These are phyloP conservation scores for Neofusicoccum parvum DNA, from an alignment of 2,329 filamentous ascomycete genomes.

Conservation along the genomic window DNA sequence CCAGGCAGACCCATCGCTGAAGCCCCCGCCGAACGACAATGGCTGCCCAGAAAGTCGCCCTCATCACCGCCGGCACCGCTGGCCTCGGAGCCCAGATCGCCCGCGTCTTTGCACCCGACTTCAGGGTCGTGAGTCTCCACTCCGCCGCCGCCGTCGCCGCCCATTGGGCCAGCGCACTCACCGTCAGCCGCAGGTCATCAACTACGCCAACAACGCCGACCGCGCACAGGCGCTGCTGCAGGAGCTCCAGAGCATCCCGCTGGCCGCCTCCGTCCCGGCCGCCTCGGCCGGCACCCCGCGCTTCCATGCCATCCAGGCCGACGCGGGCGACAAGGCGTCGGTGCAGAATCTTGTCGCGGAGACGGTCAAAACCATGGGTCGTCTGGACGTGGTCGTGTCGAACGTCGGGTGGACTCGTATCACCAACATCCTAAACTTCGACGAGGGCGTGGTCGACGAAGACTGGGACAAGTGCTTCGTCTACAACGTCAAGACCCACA, in stretches of 20 bases:
- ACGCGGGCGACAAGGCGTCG: slow-evolving; percentile 46
- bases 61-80: slow-evolving; percentile 53
- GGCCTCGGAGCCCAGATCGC: slow-evolving; percentile 52
- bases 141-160: not conserved
- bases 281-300: slow-evolving; percentile 34
- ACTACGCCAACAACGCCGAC: slow-evolving; percentile 49
- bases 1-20: not conserved
- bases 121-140: slow-evolving; percentile 42
- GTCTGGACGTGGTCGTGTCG: slow-evolving; percentile 50
- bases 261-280: slow-evolving; percentile 26
- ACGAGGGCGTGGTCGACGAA: slow-evolving; percentile 59
- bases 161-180: not conserved
- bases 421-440: slow-evolving; percentile 59
- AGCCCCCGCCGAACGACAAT: slow-evolving; percentile 25
- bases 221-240: slow-evolving; percentile 44
- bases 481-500: slow-evolving; percentile 59
- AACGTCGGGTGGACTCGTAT: slow-evolving; percentile 66
- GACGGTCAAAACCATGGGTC: slow-evolving; percentile 48
- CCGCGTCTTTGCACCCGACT: slow-evolving; percentile 49
- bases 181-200: slow-evolving; percentile 43
- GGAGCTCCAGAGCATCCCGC: slow-evolving; percentile 44
- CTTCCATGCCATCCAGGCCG: slow-evolving; percentile 47
- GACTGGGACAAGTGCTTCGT: slow-evolving; percentile 69
- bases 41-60: slow-evolving; percentile 47
- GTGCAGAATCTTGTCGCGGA: slow-evolving; percentile 48